A percentile compares a stretch with the other conserved stretches of the same genome.
phyloP scores from a whole-genome alignment of 2,329 filamentous ascomycete species.

The Colletotrichum tamarilloi region DNA sequence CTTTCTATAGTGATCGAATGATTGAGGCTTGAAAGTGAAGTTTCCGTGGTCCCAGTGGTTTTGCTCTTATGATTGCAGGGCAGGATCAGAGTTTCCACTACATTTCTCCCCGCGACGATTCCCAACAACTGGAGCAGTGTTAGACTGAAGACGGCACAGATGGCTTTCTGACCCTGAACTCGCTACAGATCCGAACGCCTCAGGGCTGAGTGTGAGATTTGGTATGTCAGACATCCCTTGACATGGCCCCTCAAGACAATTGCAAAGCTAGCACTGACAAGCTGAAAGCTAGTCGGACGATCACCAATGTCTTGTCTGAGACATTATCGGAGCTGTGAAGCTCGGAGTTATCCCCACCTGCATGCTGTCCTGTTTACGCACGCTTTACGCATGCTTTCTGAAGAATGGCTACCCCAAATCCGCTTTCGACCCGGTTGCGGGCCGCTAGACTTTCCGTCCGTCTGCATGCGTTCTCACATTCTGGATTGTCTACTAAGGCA shows the following conservation, averaged over 20 bases:
- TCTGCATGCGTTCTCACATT: not conserved
- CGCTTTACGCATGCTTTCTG: not conserved
- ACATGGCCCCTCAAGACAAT: not conserved
- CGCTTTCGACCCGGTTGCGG: conserved; percentile 9
- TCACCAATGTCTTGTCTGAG: not conserved
- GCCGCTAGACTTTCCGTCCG: conserved; percentile 19
- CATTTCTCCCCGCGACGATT: not conserved
- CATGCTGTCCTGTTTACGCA: not conserved
- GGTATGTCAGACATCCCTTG: not conserved
- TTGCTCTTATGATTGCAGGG: not conserved
- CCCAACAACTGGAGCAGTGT: not conserved
- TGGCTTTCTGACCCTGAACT: too few relatives aligned
- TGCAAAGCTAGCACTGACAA: not conserved
- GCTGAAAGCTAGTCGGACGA: not conserved
- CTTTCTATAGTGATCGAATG: not conserved
- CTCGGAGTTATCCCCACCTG: not conserved
- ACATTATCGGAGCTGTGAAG: not conserved
- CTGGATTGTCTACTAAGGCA: not conserved
- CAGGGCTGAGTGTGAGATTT: not conserved
- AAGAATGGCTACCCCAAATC: not conserved
- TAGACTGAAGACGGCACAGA: not conserved
- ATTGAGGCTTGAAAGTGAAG: too few relatives aligned
- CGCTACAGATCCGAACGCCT: too few relatives aligned
- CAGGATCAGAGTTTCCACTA: not conserved
- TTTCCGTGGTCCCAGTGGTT: too few relatives aligned